Base-by-base conservation (phyloP, 768 basidiomycete species). In the Psilocybe subaeruginosa region DNA sequence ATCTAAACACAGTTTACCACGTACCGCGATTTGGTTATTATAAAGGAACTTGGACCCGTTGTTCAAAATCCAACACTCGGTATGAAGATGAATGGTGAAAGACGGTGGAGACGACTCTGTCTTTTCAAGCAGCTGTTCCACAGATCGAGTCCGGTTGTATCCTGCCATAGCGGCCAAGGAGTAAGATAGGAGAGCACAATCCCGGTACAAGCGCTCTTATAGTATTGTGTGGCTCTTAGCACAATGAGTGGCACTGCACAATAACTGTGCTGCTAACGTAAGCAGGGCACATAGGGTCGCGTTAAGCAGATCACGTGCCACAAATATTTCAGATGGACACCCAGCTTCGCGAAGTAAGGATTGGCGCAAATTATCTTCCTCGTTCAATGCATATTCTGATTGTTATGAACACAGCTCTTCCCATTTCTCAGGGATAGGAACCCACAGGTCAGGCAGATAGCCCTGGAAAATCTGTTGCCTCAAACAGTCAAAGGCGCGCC, bases 351-450 rank as follows among this genome's bases (percentile, higher is more conserved):
- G 81, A 83, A 78, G 82, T 82, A 58, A 66, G 68, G 61, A 53
- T 56, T 58, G 37, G 33, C 17, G 51, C 37, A 64, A 27, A 58
- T 45, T 39, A n/a, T 46, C 39, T 3, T 35, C 41, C 35, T 52
- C 30, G 51, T 27, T 31, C 35, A 43, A 46, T 35, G 29, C 29
- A 54, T 58, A 57, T 56, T 23, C 37, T 17, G 35, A 60, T 61
- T 46, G 58, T 23, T 48, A 45, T 29, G 41, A 23, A 12, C 33
- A 27, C 74, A 97, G 88, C 85, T 98, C 23, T 74, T 95, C 11
- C 87, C 85, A 2, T 99, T 99, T 71, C 76, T 99, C 54, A 85
- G 89, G 66, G 94, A 96, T 64, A 83, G 82, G 61, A 97, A 96
- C 67, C 93, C 92, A 0, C 88, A 94, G 69, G 96, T 91, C 17